Percentiles rank a stretch among this genome's conserved stretches.
Conservation (phyloP, 805 yeast species). For the Komagataella ulmi region DNA sequence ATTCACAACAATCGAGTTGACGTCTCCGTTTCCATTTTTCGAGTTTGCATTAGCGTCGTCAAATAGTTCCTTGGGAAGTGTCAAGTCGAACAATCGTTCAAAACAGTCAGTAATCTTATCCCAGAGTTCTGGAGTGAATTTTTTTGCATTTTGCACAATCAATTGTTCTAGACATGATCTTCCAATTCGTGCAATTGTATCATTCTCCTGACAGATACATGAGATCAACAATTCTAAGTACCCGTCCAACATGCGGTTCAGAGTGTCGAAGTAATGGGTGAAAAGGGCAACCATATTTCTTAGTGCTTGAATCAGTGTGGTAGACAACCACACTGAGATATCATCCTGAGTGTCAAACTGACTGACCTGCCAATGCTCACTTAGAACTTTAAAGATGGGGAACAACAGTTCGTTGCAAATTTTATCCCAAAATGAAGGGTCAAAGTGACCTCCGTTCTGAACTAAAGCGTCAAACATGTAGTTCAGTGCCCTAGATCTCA, state of each 20-base stretch:
- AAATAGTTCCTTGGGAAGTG: constrained; percentile 80
- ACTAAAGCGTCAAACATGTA: constrained; percentile 71
- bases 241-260: constrained; percentile 64
- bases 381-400: constrained; percentile 79
- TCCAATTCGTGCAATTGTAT: constrained; percentile 92
- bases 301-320: constrained; percentile 91
- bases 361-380: constrained; percentile 60
- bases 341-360: constrained; percentile 67
- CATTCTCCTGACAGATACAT: constrained; percentile 94
- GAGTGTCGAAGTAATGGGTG: constrained; percentile 66
- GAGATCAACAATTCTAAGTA: constrained; percentile 67
- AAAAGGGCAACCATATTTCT: constrained; percentile 77
- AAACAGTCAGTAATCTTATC: constrained; percentile 49
- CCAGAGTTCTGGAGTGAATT: constrained; percentile 68
- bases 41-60: constrained; percentile 16
- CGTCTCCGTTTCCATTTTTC: constrained; percentile 10
- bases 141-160: constrained; percentile 57
- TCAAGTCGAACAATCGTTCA: constrained; percentile 55
- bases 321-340: constrained; percentile 89
- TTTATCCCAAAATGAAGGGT: constrained; percentile 67
- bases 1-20: constrained; percentile 4
- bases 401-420: constrained; percentile 68
- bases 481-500: constrained; percentile 77
- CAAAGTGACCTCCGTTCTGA: constrained; percentile 68
- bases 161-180: constrained; percentile 76